These are phyloP conservation scores for Albifimbria verrucaria DNA, from an alignment of 2,329 filamentous ascomycete species.

Conservation along the genomic window DNA sequence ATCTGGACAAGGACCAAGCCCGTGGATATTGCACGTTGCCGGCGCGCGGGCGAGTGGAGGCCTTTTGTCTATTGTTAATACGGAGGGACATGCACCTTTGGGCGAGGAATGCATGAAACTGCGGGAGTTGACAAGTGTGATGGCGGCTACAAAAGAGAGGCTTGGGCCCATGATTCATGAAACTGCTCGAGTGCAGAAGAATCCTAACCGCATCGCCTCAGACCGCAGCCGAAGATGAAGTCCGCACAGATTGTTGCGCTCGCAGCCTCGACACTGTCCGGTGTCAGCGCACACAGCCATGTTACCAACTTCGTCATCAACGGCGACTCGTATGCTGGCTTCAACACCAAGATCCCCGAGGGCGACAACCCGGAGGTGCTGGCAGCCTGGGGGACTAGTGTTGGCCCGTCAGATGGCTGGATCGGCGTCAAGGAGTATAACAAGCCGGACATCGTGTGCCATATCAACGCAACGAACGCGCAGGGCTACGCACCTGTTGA, in stretches of 20 bases:
- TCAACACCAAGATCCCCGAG: background rate
- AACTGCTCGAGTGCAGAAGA: background rate
- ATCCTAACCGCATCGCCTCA: too few relatives aligned
- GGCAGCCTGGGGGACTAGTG: background rate
- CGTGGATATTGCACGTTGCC: background rate
- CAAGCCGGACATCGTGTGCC: background rate
- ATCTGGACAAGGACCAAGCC: background rate
- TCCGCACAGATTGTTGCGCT: background rate
- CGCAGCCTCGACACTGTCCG: background rate
- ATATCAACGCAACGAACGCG: background rate
- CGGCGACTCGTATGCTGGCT: conserved; percentile 1
- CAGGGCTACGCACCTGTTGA: conserved; percentile 1
- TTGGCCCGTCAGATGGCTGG: conserved; percentile 1
- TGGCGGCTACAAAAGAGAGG: background rate
- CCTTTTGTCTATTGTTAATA: background rate
- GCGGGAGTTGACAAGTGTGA: background rate
- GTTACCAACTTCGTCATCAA: conserved; percentile 2
- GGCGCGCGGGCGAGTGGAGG: background rate
- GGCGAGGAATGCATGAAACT: background rate
- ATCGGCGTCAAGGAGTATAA: background rate
- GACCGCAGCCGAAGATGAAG: background rate
- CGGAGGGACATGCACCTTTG: background rate
- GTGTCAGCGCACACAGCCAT: background rate
- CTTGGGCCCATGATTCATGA: background rate
- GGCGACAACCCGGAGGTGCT: background rate